Percentiles rank a stretch among this genome's conserved stretches.
Conservation (phyloP, 805 yeast genomes). For the Lipomyces spencermartinsiae region DNA sequence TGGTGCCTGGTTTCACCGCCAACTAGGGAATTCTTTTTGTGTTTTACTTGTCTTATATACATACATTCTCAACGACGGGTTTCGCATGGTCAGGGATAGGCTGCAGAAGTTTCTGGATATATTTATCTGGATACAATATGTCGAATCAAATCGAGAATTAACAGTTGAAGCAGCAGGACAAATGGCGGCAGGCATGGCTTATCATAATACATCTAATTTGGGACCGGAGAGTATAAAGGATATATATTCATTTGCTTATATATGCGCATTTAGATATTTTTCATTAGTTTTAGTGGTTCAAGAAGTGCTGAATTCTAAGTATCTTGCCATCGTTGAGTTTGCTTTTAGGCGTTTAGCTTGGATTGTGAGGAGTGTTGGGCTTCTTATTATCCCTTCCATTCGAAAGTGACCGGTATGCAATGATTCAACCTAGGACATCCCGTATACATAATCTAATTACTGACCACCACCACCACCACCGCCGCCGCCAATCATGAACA, state of each 20-base stretch:
- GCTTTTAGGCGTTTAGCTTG: not conserved
- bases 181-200: not conserved
- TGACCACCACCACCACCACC: slow-evolving; percentile 2
- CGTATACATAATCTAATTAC: not conserved
- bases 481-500: slow-evolving; percentile 37
- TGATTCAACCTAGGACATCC: not conserved
- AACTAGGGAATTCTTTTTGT: not conserved
- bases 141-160: not conserved
- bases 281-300: not conserved
- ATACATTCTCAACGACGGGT: not conserved
- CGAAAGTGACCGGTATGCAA: not conserved
- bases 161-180: not conserved
- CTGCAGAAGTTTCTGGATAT: not conserved
- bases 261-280: not conserved
- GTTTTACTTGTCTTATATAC: not conserved
- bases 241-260: not conserved
- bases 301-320: not conserved
- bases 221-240: not conserved
- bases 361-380: not conserved
- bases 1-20: slow-evolving; percentile 24
- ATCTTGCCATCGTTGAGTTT: not conserved
- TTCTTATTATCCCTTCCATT: not conserved
- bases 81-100: not conserved
- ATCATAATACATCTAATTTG: not conserved
- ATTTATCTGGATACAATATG: not conserved